Conservation (phyloP, 2,329 filamentous ascomycete species). For the Botryotinia globosa region DNA sequence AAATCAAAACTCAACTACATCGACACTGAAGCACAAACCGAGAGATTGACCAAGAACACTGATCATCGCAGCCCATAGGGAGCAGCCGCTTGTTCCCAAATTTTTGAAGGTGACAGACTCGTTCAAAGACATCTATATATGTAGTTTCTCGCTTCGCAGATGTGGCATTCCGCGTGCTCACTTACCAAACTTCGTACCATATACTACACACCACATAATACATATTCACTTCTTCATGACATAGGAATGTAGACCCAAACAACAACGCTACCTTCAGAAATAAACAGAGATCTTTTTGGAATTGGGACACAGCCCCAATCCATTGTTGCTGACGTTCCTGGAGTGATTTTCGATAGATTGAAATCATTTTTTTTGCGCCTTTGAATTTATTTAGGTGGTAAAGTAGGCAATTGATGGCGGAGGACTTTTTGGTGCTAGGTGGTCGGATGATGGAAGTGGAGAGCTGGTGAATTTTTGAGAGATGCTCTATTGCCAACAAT, state of each 20-base stretch:
- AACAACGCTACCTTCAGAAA: neutral
- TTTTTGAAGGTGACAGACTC: neutral
- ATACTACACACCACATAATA: no score
- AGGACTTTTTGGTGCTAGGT: neutral
- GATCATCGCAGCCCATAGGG: neutral
- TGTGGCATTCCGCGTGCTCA: neutral
- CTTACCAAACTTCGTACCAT: neutral
- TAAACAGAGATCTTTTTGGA: no score
- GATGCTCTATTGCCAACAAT: neutral
- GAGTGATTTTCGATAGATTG: neutral
- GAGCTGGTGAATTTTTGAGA: neutral
- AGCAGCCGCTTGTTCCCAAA: neutral
- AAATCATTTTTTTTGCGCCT: neutral
- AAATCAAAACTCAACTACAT: neutral
- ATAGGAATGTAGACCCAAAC: neutral
- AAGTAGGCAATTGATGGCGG: neutral
- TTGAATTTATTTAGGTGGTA: neutral
- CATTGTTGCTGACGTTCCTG: neutral
- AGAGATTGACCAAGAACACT: neutral
- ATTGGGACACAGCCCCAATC: no score
- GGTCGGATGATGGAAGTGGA: neutral
- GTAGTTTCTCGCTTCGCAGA: neutral
- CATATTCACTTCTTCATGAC: neutral
- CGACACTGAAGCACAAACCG: neutral
- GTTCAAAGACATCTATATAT: neutral